A percentile compares a stretch with the other conserved stretches of the same genome.
These are phyloP conservation scores for Colletotrichum zoysiae DNA, from an alignment of 2,329 filamentous ascomycete species.

Conservation along the genomic window DNA sequence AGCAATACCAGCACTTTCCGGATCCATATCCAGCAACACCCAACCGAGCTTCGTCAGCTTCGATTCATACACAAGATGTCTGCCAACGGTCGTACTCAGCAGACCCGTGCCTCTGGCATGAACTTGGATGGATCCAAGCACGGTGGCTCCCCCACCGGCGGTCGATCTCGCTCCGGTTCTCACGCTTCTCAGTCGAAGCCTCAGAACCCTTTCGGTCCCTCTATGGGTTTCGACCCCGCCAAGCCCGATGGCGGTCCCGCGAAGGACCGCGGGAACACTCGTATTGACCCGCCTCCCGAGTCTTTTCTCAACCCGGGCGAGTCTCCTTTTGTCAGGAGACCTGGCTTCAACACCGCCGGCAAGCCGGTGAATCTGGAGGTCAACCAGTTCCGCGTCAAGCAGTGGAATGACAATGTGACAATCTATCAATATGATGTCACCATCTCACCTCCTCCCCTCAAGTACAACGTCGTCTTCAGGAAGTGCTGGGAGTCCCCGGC, in stretches of 20 bases:
- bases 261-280: slow-evolving; percentile 55
- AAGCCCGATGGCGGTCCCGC: slow-evolving; percentile 47
- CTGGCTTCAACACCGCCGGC: slow-evolving; percentile 69
- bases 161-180: slow-evolving; percentile 28
- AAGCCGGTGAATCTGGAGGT: slow-evolving; percentile 68
- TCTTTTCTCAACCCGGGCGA: slow-evolving; percentile 58
- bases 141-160: slow-evolving; percentile 14
- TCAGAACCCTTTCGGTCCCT: slow-evolving; percentile 26
- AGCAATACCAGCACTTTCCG: background rate
- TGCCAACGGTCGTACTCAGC: slow-evolving; percentile 11
- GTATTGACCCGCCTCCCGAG: slow-evolving; percentile 70
- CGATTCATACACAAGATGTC: slow-evolving; percentile 14
- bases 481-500: slow-evolving; percentile 80
- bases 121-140: slow-evolving; percentile 27
- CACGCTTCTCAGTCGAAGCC: slow-evolving; percentile 15
- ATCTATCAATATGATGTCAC: slow-evolving; percentile 88
- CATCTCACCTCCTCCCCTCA: slow-evolving; percentile 73
- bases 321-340: slow-evolving; percentile 59
- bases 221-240: slow-evolving; percentile 60
- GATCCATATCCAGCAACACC: background rate
- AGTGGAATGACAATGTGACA: slow-evolving; percentile 67
- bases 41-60: background rate
- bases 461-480: slow-evolving; percentile 73
- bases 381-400: slow-evolving; percentile 80
- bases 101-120: slow-evolving; percentile 13